phyloP scores from a whole-genome alignment of 148 eudicot genomes.

The Linanthus parryae region DNA sequence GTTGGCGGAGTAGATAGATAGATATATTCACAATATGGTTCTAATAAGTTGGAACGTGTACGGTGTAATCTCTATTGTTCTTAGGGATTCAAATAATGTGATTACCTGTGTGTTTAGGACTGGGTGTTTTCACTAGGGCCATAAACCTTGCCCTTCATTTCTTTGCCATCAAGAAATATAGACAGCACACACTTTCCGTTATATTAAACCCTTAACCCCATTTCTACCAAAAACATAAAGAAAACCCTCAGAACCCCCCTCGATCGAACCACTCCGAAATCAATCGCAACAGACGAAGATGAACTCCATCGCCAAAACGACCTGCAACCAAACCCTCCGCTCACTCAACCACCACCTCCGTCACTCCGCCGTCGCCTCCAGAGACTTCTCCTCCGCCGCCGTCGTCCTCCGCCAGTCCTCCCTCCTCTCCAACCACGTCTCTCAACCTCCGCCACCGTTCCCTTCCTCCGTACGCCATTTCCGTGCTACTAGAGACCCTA shows the following conservation, averaged over 20 bases:
- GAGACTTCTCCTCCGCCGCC: conserved; percentile 21
- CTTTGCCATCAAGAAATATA: no score
- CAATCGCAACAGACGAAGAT: conserved; percentile 6
- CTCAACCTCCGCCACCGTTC: conserved; percentile 8
- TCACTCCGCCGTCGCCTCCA: conserved; percentile 9
- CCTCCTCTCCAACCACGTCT: conserved; percentile 11
- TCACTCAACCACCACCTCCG: conserved; percentile 7
- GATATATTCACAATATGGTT: no score
- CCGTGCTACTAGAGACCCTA: conserved; percentile 18
- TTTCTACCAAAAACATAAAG: not conserved
- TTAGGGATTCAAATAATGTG: no score
- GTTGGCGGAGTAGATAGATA: no score
- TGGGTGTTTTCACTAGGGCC: no score
- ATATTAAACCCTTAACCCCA: not conserved
- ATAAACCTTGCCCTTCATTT: no score
- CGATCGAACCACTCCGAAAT: not conserved
- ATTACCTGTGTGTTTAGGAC: no score
- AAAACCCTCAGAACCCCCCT: not conserved
- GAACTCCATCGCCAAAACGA: conserved; percentile 15
- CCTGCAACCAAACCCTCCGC: conserved; percentile 11
- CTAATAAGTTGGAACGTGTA: no score
- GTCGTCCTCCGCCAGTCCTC: conserved; percentile 15
- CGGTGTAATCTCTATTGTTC: no score
- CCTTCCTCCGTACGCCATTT: conserved; percentile 15
- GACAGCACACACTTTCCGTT: no score